phyloP scores from a whole-genome alignment of 148 eudicot species.

The Nyssa sinensis region DNA sequence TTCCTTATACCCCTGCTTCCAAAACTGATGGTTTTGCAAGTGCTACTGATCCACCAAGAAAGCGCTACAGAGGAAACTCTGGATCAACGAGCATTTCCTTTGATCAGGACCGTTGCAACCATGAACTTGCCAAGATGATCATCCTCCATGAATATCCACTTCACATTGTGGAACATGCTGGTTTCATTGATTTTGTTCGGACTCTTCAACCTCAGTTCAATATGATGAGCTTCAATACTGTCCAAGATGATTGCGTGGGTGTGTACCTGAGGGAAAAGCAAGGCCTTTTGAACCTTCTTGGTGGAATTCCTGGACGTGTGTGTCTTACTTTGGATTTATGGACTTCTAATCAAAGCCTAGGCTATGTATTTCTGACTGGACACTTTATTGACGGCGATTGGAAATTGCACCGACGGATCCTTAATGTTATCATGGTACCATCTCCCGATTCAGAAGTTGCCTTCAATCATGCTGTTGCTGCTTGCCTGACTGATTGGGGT shows the following conservation, averaged over 20 bases:
- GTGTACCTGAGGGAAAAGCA: slow-evolving; percentile 52
- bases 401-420: slow-evolving; percentile 64
- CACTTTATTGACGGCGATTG: slow-evolving; percentile 64
- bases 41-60: slow-evolving; percentile 46
- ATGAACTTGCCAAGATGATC: slow-evolving; percentile 75
- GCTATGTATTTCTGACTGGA: slow-evolving; percentile 57
- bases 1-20: slow-evolving; percentile 20
- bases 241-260: slow-evolving; percentile 35
- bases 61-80: slow-evolving; percentile 50
- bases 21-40: slow-evolving; percentile 26
- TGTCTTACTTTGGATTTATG: slow-evolving; percentile 63
- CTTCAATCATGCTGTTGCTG: slow-evolving; percentile 54
- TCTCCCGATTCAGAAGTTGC: slow-evolving; percentile 71
- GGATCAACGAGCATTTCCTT: slow-evolving; percentile 37
- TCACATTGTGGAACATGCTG: slow-evolving; percentile 54
- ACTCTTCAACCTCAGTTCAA: slow-evolving; percentile 52
- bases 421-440: slow-evolving; percentile 59
- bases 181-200: slow-evolving; percentile 41
- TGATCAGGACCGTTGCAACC: slow-evolving; percentile 45
- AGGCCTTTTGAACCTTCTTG: slow-evolving; percentile 41
- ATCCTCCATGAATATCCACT: slow-evolving; percentile 70
- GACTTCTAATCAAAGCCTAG: slow-evolving; percentile 62
- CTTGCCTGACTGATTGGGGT: slow-evolving; percentile 72
- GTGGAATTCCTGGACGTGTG: slow-evolving; percentile 56
- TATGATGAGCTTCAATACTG: slow-evolving; percentile 20